phyloP scores from a whole-genome alignment of 352 stramenopile genomes.

The Hyaloperonospora arabidopsidis region DNA sequence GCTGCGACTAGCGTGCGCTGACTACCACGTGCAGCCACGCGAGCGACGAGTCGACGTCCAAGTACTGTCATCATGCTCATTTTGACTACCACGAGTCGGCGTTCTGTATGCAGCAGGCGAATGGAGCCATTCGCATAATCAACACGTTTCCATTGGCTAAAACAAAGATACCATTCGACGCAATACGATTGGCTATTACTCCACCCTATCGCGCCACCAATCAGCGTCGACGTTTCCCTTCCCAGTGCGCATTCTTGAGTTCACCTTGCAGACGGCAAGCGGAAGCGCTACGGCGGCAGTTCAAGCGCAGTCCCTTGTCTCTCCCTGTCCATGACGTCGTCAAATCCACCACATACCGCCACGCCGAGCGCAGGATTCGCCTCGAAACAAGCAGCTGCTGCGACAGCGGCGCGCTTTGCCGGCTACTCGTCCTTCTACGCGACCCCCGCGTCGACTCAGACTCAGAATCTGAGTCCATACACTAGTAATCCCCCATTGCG shows the following conservation, averaged over 20 bases:
- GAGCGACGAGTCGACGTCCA: slow-evolving; percentile 23
- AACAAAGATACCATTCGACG: not conserved
- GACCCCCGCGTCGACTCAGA: slow-evolving; percentile 13
- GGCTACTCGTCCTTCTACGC: slow-evolving; percentile 67
- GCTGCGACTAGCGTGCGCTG: slow-evolving; percentile 10
- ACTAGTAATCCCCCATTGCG: slow-evolving; percentile 11
- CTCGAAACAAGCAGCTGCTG: slow-evolving; percentile 31
- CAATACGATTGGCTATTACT: not conserved
- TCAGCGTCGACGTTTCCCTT: not conserved
- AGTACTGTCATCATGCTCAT: slow-evolving; percentile 34
- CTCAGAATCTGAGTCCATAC: slow-evolving; percentile 9
- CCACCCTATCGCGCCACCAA: not conserved
- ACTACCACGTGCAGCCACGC: slow-evolving; percentile 22
- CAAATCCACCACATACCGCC: slow-evolving; percentile 24
- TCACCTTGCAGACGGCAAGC: too few species aligned
- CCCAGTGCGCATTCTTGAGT: not conserved
- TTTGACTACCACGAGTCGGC: not conserved
- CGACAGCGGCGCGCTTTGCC: slow-evolving; percentile 41
- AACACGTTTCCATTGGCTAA: not conserved
- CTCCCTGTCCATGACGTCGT: slow-evolving; percentile 26
- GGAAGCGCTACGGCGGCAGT: too few species aligned
- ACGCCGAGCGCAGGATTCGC: slow-evolving; percentile 17
- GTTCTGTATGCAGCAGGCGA: not conserved
- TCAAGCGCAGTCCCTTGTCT: not conserved
- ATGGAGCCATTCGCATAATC: not conserved